Evolutionary conservation across 1,284 basidiomycete species (phyloP), one percentile per base, ranked within the genome.

Genomic region (Golubevia pallescens): DNA sequence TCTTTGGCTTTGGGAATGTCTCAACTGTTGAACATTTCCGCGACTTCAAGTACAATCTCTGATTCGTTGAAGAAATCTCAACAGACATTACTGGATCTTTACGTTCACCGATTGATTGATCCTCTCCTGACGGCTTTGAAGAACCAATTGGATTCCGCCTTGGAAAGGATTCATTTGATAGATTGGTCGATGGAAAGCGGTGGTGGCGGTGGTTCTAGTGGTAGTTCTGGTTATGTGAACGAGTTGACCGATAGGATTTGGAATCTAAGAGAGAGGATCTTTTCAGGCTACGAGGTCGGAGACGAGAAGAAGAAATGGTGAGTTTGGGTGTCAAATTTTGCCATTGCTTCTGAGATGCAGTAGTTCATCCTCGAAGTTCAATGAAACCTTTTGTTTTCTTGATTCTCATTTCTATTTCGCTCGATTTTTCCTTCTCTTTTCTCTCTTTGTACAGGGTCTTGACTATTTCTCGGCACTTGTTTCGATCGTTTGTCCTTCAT

Each of bases 401-500:
- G 28, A 28, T 23, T 54, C 53, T 19, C 53, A 19, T 19, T 23
- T 54, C 53, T 54, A 20, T 54, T 54, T 54, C 53, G 53, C 21
- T 54, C 53, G 19, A 2, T 3, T 7, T 54, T 53, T 52, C 51
- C n/a, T 53, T 53, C 19, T 53, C 19, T 19, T 53, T 19, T 16
- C 19, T 53, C 51, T 19, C 51, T 19, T 16, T 53, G 16, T 53
- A 16, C 1, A 53, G 16, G 16, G 51, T 1, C 19, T 1, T 19
- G 16, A 1, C 51, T 19, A n/a, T 52, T 19, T 19, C 1, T 53
- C 51, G 90, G 74, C 91, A 91, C 81, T 90, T 92, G 28, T 91
- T 96, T 59, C 89, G 89, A 70, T 92, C 90, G 1, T 98, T 97
- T 86, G 90, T 97, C 7, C 86, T 97, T 59, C 93, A 98, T 79